Base-by-base conservation (phyloP, 495 filamentous ascomycete genomes). In the Penicillium canescens region DNA sequence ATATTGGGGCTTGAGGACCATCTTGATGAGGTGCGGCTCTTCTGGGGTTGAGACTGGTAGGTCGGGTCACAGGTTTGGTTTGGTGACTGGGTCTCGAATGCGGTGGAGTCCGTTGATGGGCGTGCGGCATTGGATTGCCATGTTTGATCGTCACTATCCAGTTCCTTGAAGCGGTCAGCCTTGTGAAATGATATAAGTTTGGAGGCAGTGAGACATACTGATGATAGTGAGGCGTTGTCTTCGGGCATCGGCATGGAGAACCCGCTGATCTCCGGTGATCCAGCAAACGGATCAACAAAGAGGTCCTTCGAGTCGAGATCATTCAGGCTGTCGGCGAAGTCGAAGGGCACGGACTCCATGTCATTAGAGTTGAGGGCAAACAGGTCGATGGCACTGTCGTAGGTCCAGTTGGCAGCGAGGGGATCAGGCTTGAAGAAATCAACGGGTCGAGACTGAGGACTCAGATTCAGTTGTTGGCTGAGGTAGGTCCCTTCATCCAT, bases 101-200 rank as follows among this genome's bases (percentile, higher is more conserved):
- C 41, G 48, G 46, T 44, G 39, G 59, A 53, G 52, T 65, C 52
- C 38, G 65, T 35, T 11, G 67, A 65, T 13, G 56, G 65, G 44
- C 60, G 63, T 35, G 55, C 54, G 37, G 58, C 64, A 3, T 56
- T 62, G 8, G 70, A 66, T 4, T 60, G 63, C 69, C 68, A 73
- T 6, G 70, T 55, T 39, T 72, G 73, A 49, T 76, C 73, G 52
- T 76, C 73, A 59, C 73, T 76, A 55, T 76, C 71, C 16, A 70
- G 52, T 11, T 74, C 73, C 73, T 73, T 6, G 0, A 44, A 2
- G 3, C 11, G 21, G 14, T 46, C 36, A 54, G 48, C 12, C n/a
- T 54, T 23, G 7, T 21, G 24, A 6, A 24, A 39, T 12, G 10
- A 37, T 20, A 59, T 63, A 55, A 37, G 42, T 24, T 23, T 16